Percentiles rank a stretch among this genome's conserved stretches.
phyloP scores from a whole-genome alignment of 2,329 filamentous ascomycete species.

The Hypoxylon sp. region DNA sequence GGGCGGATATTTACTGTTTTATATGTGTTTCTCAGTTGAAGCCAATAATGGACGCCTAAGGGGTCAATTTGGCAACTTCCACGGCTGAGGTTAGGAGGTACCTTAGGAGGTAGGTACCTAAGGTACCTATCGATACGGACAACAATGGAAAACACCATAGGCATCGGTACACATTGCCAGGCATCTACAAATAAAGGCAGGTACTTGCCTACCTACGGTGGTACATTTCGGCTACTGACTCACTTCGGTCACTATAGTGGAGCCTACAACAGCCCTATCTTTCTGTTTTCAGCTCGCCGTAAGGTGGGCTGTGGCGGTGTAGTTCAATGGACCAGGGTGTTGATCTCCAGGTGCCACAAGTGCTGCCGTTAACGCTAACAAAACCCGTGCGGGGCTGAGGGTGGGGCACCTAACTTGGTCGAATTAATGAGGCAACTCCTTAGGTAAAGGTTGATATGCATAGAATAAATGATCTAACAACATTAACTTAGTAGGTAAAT shows the following conservation, averaged over 20 bases:
- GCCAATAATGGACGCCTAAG: neutral
- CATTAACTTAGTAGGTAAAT: too few species aligned
- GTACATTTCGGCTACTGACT: constrained; percentile 25
- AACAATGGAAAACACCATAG: neutral
- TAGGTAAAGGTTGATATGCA: too few species aligned
- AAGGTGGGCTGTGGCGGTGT: constrained; percentile 7
- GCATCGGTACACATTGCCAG: neutral
- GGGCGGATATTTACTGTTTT: neutral
- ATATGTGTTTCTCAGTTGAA: neutral
- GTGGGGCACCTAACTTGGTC: too few species aligned
- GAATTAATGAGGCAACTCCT: too few species aligned
- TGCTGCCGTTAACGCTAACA: neutral
- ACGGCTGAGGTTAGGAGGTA: neutral
- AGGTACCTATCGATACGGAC: too few species aligned
- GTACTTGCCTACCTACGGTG: neutral
- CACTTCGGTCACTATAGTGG: constrained; percentile 20
- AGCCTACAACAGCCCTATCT: constrained; percentile 2
- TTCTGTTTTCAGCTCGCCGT: constrained; percentile 26
- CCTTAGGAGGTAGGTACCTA: too few species aligned
- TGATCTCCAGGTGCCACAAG: neutral
- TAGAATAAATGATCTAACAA: too few species aligned
- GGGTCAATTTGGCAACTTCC: neutral
- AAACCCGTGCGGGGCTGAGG: neutral
- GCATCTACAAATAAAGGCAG: neutral
- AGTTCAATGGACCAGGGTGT: neutral